Conservation (phyloP, 148 eudicot species). For the Camellia sinensis region DNA sequence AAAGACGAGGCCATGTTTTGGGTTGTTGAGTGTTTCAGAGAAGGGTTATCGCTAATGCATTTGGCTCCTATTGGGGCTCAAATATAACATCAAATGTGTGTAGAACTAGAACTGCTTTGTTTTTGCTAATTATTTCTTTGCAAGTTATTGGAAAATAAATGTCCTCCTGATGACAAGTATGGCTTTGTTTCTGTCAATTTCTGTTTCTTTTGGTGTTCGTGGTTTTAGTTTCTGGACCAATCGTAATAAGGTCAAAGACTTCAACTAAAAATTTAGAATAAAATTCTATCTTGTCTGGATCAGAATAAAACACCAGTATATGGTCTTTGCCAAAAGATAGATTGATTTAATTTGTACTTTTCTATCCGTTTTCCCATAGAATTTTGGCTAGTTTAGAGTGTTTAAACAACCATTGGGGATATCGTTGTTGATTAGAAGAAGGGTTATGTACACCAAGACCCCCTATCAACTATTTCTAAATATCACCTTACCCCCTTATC, state of each 20-base stretch:
- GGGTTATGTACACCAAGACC: too few species aligned
- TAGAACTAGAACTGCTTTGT: not conserved
- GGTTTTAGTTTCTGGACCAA: not conserved
- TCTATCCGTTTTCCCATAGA: not conserved
- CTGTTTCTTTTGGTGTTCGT: not conserved
- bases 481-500: too few species aligned
- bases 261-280: not conserved
- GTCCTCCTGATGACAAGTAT: not conserved
- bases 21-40: too few species aligned
- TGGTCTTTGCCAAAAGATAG: not conserved
- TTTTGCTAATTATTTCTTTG: not conserved
- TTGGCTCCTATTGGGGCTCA: not conserved
- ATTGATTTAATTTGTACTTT: not conserved
- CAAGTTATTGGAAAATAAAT: not conserved
- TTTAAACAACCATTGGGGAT: too few species aligned
- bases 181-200: not conserved
- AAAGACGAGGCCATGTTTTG: too few species aligned
- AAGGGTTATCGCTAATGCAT: too few species aligned
- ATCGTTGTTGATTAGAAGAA: too few species aligned
- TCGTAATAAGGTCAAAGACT: not conserved
- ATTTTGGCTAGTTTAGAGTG: too few species aligned
- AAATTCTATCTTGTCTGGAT: not conserved
- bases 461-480: too few species aligned
- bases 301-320: not conserved
- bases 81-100: not conserved